These are phyloP conservation scores for Dendrostoma leiphaemia DNA, from an alignment of 2,329 filamentous ascomycete genomes.

Conservation along the genomic window DNA sequence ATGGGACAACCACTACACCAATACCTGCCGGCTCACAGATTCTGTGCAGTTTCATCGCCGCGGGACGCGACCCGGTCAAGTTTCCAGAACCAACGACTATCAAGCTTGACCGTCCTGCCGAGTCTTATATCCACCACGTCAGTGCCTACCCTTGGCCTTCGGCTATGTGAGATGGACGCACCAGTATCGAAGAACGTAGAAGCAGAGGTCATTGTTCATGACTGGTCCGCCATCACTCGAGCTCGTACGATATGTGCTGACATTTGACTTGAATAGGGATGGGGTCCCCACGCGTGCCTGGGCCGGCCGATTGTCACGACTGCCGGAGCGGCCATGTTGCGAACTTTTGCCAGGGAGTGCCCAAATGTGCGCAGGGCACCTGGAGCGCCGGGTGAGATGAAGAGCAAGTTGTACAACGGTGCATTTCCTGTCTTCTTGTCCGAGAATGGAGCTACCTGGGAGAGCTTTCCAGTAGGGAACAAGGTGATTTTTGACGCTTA, in stretches of 20 bases:
- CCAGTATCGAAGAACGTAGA: too few relatives aligned
- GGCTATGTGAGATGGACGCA: not conserved
- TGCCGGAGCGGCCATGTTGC: slow-evolving; percentile 2
- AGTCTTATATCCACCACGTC: slow-evolving; percentile 1
- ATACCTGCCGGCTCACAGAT: not conserved
- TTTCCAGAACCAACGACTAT: not conserved
- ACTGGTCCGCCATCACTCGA: too few relatives aligned
- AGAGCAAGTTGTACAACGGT: not conserved
- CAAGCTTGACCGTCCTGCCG: not conserved
- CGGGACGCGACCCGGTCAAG: not conserved
- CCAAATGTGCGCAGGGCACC: not conserved
- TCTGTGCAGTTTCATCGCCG: not conserved
- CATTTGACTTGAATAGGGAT: not conserved
- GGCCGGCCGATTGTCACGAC: not conserved
- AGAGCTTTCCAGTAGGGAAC: not conserved
- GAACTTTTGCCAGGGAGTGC: not conserved
- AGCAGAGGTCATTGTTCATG: too few relatives aligned
- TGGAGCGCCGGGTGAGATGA: not conserved
- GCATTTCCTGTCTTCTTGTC: slow-evolving; percentile 2
- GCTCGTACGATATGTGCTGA: too few relatives aligned
- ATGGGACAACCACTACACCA: not conserved
- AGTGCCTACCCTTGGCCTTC: not conserved
- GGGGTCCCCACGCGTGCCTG: not conserved
- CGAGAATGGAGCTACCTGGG: not conserved
- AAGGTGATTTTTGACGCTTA: slow-evolving; percentile 1